Base-by-base conservation (phyloP, 352 stramenopile genomes). In the Globisporangium echinulatum region DNA sequence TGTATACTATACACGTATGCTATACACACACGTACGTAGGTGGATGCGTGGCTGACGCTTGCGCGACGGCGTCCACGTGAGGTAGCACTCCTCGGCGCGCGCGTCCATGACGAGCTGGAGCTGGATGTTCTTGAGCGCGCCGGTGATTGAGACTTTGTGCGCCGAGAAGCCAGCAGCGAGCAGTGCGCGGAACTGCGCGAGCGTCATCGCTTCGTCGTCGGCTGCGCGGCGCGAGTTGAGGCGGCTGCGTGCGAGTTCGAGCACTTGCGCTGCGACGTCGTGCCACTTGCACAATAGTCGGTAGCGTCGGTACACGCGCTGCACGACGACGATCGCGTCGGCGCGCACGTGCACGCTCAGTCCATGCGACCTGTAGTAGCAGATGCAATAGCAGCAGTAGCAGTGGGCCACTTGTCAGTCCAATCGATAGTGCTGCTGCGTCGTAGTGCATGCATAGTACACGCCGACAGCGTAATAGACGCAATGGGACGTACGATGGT, bases 61-160 rank as follows among this genome's bases (percentile, higher is more conserved):
- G 49, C 79, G 69, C 13, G 82, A 92, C 33, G 82, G 82, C 10
- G 68, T 76, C 82, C 82, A 92, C 49, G 78, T 89, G 15, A 92
- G 67, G 49, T 87, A 88, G 56, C 74, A 88, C 54, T 87, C 78
- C 8, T 79, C 69, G 10, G 63, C 56, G 6, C 74, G 58, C 7
- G 62, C 3, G 42, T 85, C 70, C 37, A 81, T 55, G 7, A 87
- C 79, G 37, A 89, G 58, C 17, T 69, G 67, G 14, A 90, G 66
- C 44, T 82, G 69, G 25, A 92, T 71, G 37, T 69, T 82, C 69
- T 92, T 90, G 55, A 90, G 68, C 37, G 62, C 62, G 2, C 80
- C 82, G 2, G 68, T 78, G 60, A 88, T 85, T n/a, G 71, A 84
- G 10, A 90, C 82, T 50, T 89, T 92, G 62, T 77, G 74, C 0